Evolutionary conservation across 1,284 basidiomycete genomes (phyloP), one percentile per base, ranked within the genome.

Genomic region (Stereum hirsutum): DNA sequence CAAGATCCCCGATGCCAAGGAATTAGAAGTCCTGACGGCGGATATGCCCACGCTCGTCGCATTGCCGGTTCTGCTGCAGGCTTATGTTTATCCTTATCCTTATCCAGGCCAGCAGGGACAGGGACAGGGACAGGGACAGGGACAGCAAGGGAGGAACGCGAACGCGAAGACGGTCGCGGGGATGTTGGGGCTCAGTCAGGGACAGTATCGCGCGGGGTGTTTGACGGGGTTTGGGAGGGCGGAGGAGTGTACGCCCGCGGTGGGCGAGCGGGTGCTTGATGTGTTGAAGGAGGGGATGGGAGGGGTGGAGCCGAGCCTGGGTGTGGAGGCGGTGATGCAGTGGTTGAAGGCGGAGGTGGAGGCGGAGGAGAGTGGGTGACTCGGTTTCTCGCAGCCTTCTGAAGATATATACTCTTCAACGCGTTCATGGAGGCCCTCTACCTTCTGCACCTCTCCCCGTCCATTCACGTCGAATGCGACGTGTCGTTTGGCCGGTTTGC

Each of bases 201-300:
- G 64, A 4, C 74, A 74, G 50, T 89, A 88, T 54, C 67, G 81
- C 41, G 70, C 66, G 48, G 72, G 73, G 30, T 88, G 79, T 57
- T 61, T 89, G 33, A 63, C 74, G 30, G 85, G 85, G 15, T 88
- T 87, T 55, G 76, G 78, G 11, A 67, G 83, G 40, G 86, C 84
- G 31, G 86, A 88, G 49, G 81, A 86, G 52, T 84, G 75, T 49
- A 76, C 76, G 36, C 60, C 61, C 15, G 61, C 72, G 10, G 74
- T 87, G 25, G 79, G 71, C 1, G 67, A 70, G 52, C 70, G 70
- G 25, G 65, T 83, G 31, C 59, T 78, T 21, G 69, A 78, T 15
- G 41, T 50, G 11, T 42, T 50, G 8, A 33, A 32, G 2, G 31
- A 31, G 11, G 38, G 44, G 30, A 8, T 39, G 15, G n/a, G n/a